Evolutionary conservation across 306 rosid species (phyloP).

Genomic region (Lotus japonicus): DNA sequence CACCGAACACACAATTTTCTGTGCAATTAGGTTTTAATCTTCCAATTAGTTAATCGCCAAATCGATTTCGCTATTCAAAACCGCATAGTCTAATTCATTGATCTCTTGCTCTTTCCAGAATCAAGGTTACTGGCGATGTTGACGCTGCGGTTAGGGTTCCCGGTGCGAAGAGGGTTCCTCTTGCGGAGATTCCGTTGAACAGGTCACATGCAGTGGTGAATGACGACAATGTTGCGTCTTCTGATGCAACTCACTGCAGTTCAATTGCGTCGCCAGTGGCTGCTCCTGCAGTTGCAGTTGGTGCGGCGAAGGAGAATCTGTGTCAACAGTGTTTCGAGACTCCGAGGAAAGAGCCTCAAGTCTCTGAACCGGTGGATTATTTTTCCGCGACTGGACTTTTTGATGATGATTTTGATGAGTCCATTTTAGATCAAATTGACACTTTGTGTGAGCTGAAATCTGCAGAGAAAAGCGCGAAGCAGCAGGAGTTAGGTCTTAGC

Average conservation of each 20-base stretch:
- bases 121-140: slow-evolving; percentile 16
- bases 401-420: slow-evolving; percentile 64
- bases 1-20: neutral
- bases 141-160: slow-evolving; percentile 19
- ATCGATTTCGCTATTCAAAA: neutral
- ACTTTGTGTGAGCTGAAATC: slow-evolving; percentile 53
- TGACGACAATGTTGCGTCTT: neutral
- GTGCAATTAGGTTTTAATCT: neutral
- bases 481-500: slow-evolving; percentile 3
- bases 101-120: slow-evolving; percentile 25
- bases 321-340: slow-evolving; percentile 33
- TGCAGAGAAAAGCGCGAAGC: slow-evolving; percentile 22
- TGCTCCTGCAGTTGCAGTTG: neutral
- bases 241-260: neutral
- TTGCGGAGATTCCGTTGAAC: slow-evolving; percentile 45
- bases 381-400: slow-evolving; percentile 28
- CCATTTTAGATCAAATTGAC: slow-evolving; percentile 62
- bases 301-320: slow-evolving; percentile 15
- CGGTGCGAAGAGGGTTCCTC: slow-evolving; percentile 44
- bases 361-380: slow-evolving; percentile 24
- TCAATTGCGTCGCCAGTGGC: neutral
- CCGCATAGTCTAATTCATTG: neutral
- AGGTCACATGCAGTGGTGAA: neutral
- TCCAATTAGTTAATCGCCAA: neutral
- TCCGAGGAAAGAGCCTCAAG: slow-evolving; percentile 33